Evolutionary conservation across 73 alveolate genomes (phyloP).

Genomic region (Blepharisma japonicum): DNA sequence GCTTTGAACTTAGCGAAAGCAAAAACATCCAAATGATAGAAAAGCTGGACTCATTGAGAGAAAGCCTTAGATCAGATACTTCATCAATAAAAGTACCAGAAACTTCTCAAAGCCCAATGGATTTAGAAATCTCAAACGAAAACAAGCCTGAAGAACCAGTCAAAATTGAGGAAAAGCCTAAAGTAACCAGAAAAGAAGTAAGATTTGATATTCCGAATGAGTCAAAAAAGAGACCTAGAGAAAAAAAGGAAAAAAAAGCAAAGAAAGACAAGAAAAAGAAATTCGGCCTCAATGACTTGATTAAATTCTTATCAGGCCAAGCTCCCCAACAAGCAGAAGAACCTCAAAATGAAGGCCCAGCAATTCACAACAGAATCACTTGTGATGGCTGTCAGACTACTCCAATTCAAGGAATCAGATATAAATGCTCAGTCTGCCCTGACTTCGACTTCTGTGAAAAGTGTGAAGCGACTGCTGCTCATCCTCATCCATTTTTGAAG

Average conservation of each 20-base stretch:
- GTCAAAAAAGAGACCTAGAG: background rate
- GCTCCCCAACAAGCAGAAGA: background rate
- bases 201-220: background rate
- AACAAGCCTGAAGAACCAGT: background rate
- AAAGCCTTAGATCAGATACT: background rate
- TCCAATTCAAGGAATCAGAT: constrained; percentile 87
- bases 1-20: background rate
- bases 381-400: constrained; percentile 81
- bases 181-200: no score
- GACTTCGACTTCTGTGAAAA: constrained; percentile 87
- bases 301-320: no score
- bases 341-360: constrained; percentile 17
- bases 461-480: constrained; percentile 67
- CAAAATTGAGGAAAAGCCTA: background rate
- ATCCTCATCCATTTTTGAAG: constrained; percentile 39
- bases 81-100: background rate
- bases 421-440: constrained; percentile 72
- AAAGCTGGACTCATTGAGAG: background rate
- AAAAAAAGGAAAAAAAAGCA: background rate
- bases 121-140: background rate
- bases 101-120: background rate
- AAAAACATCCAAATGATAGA: background rate
- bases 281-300: background rate
- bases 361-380: constrained; percentile 44
- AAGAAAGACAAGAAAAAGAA: background rate